These are phyloP conservation scores for Physcomitrium patens DNA, from an alignment of 225 moss, liverwort and hornwort species.

Conservation along the genomic window DNA sequence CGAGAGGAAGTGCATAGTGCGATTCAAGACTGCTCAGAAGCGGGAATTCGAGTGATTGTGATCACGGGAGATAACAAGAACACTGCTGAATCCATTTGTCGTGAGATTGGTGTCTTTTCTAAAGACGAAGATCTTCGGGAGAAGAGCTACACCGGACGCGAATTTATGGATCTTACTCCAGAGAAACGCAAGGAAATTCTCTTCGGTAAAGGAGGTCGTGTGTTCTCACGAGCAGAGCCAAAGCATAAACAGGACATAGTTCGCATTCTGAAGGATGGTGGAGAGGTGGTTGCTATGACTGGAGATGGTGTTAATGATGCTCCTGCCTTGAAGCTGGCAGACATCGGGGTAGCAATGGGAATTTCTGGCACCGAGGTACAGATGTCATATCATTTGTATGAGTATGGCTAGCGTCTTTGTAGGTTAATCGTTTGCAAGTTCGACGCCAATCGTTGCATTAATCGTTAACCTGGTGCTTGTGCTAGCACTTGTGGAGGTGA, in stretches of 20 bases:
- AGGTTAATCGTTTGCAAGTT: neutral
- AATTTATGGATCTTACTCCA: slow-evolving; percentile 65
- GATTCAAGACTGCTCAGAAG: slow-evolving; percentile 81
- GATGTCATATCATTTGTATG: neutral
- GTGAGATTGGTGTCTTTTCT: slow-evolving; percentile 84
- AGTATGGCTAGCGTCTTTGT: neutral
- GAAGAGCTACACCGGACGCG: slow-evolving; percentile 83
- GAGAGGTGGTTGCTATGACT: slow-evolving; percentile 97
- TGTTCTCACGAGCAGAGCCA: slow-evolving; percentile 89
- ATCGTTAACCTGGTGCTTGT: neutral
- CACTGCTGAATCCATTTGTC: slow-evolving; percentile 90
- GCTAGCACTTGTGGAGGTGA: neutral
- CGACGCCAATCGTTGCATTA: neutral
- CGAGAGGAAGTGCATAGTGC: slow-evolving; percentile 78
- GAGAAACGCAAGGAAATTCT: slow-evolving; percentile 63
- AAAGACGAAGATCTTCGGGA: slow-evolving; percentile 66
- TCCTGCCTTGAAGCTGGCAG: slow-evolving; percentile 89
- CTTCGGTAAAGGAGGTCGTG: slow-evolving; percentile 77
- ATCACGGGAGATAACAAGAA: slow-evolving; percentile 94
- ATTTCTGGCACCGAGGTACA: slow-evolving; percentile 92
- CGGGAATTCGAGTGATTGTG: slow-evolving; percentile 92
- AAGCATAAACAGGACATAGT: slow-evolving; percentile 95
- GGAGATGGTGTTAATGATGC: slow-evolving; percentile 98
- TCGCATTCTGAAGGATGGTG: slow-evolving; percentile 77
- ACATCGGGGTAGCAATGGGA: slow-evolving; percentile 94